Evolutionary conservation across 1,139 yeast genomes (phyloP), one percentile per base, ranked within the genome.

Genomic region (Hansenula lynferdii): DNA sequence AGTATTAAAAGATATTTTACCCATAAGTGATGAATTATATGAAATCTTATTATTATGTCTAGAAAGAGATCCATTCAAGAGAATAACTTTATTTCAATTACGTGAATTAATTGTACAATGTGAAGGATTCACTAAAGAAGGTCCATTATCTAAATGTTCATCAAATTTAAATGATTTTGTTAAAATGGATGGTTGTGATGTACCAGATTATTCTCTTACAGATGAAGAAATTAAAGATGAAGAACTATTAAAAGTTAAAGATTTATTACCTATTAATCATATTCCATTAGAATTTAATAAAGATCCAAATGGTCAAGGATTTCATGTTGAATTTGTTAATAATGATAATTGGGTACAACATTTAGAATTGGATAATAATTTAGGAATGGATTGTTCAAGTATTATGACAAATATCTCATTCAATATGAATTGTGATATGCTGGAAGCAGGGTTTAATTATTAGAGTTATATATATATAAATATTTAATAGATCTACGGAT

Each of bases 1-100:
- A 7, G 41, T 50, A 3, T 39, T 53, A 19, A 41, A 36, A 18
- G 47, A 45, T 6, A 50, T 53, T 28, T 64, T 85, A 44, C 89
- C 92, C 31, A 75, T 85, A 14, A 77, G 86, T 17, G 58, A 61
- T 14, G 82, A 81, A 44, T 69, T 86, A 43, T 80, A 74, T 56
- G 48, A 58, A 11, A 65, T 87, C 35, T 62, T 87, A 40, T 62
- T 68, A 23, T 60, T 62, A 28, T 75, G 86, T 27, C 72, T 87
- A 49, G 67, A 65, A 43, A 60, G 80, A 38, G 76, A 82, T 52
- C 95, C 95, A 12, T 69, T 67, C 51, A 73, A 74, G 33, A 72
- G 96, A 53, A 74, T 80, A 5, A 53, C 72, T 5, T 62, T 85
- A 37, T 55, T 65, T 19, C 65, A 69, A 24, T 69, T 86, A 18